Evolutionary conservation across 192 early-diverging fungal species (phyloP), one percentile per base, ranked within the genome.

Genomic region (Kappamyces sp.): DNA sequence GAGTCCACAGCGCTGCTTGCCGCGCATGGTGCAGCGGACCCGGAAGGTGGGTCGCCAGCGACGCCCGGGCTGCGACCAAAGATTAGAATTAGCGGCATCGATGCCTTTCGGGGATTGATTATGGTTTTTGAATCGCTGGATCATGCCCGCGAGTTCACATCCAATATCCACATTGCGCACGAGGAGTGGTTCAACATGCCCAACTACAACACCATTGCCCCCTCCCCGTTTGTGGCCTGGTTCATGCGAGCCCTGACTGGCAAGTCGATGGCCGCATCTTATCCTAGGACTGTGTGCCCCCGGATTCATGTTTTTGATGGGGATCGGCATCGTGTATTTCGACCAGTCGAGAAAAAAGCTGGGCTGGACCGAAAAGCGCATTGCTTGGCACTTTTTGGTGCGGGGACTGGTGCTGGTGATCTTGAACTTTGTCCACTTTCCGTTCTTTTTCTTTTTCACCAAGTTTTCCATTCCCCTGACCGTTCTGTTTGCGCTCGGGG

Each of bases 221-320:
- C 50, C 40, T 61, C 7, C 7, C 7, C 8, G n/a, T 7, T n/a
- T n/a, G n/a, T 44, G 7, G 8, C 63, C 47, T 67, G 55, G 46
- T 47, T 74, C 15, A 62, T 69, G 31, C 60, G 72, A 9, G 65
- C 66, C 42, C 40, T 74, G 9, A 70, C 67, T 7, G 61, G 60
- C 6, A n/a, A n/a, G n/a, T n/a, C n/a, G n/a, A n/a, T n/a, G n/a
- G n/a, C n/a, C n/a, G n/a, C n/a, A n/a, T n/a, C n/a, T n/a, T n/a
- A n/a, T n/a, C n/a, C n/a, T n/a, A n/a, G n/a, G n/a, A n/a, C 47
- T 70, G 13, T 74, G 72, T 63, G 72, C 72, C 15, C 72, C 72
- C 2, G 66, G 66, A 7, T 74, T 74, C 48, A 64, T 74, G 40
- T 47, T 70, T 63, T 65, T 66, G 15, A 74, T 74, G 72, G 72